Evolutionary conservation across 495 filamentous ascomycete species (phyloP).

Genomic region (Penicillium maclennaniae): DNA sequence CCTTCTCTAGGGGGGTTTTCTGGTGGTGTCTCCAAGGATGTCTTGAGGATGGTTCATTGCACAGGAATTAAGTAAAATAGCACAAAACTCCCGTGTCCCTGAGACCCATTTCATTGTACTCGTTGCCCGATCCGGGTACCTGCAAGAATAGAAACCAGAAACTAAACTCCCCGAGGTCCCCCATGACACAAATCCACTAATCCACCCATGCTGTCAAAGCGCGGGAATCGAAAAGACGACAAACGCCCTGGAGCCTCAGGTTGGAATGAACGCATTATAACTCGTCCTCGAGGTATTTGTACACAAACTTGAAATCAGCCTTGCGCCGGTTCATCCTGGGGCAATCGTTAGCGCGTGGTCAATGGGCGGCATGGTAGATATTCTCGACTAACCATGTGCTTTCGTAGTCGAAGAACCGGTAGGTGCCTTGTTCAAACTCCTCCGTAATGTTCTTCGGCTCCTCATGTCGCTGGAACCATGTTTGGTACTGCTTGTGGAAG

Average conservation of each 20-base stretch:
- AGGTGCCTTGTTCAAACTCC: conserved; percentile 97
- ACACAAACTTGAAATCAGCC: conserved; percentile 96
- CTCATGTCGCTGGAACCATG: conserved; percentile 98
- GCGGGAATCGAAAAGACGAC: neutral
- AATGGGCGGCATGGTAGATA: neutral
- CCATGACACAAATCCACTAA: conserved; percentile 2
- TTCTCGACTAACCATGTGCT: conserved; percentile 83
- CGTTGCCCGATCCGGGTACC: conserved; percentile 21
- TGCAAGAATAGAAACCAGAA: conserved; percentile 6
- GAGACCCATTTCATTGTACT: conserved; percentile 31
- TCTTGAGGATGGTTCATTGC: neutral
- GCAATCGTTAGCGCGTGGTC: conserved; percentile 13
- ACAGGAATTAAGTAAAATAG: conserved; percentile 12
- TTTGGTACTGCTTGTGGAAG: conserved; percentile 99
- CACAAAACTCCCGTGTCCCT: conserved; percentile 31
- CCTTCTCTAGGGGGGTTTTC: neutral
- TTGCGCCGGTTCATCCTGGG: conserved; percentile 98
- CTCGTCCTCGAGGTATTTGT: conserved; percentile 94
- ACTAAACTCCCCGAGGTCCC: neutral
- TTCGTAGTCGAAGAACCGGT: conserved; percentile 99
- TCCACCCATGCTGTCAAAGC: neutral
- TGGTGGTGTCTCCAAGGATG: neutral
- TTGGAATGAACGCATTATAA: conserved; percentile 48
- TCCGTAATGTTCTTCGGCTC: conserved; percentile 98
- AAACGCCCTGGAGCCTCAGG: neutral